Evolutionary conservation across 306 rosid genomes (phyloP).

Genomic region (Luffa acutangula): DNA sequence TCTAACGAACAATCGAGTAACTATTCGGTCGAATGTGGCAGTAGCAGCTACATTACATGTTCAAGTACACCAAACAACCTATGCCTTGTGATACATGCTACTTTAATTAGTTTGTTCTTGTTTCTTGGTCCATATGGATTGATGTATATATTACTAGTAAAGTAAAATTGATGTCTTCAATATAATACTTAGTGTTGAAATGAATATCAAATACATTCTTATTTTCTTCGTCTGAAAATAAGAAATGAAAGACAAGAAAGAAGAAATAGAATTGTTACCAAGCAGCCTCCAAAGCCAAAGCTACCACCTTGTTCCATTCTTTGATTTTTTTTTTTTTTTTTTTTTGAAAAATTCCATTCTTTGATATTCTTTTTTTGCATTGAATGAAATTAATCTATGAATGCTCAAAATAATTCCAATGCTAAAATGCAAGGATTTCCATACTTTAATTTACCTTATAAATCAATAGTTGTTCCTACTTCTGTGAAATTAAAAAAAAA

Average conservation of each 20-base stretch:
- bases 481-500: background rate
- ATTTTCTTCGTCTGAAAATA: background rate
- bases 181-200: background rate
- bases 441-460: background rate
- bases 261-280: background rate
- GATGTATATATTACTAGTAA: background rate
- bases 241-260: background rate
- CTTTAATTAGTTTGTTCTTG: background rate
- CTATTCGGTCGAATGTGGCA: slow-evolving; percentile 15
- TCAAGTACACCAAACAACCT: slow-evolving; percentile 21
- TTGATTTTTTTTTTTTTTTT: background rate
- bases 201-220: background rate
- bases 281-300: background rate
- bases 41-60: slow-evolving; percentile 26
- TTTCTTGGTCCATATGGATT: background rate
- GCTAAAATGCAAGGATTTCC: background rate
- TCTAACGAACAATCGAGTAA: slow-evolving; percentile 13
- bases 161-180: background rate
- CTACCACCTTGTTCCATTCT: background rate
- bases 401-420: background rate
- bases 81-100: background rate
- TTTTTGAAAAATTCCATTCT: no score
- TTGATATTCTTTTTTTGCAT: background rate
- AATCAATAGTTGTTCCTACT: background rate
- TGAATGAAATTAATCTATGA: background rate